Evolutionary conservation across 345 rosid species (phyloP), one percentile per base, ranked within the genome.

Genomic region (Euphorbia tirucalli): DNA sequence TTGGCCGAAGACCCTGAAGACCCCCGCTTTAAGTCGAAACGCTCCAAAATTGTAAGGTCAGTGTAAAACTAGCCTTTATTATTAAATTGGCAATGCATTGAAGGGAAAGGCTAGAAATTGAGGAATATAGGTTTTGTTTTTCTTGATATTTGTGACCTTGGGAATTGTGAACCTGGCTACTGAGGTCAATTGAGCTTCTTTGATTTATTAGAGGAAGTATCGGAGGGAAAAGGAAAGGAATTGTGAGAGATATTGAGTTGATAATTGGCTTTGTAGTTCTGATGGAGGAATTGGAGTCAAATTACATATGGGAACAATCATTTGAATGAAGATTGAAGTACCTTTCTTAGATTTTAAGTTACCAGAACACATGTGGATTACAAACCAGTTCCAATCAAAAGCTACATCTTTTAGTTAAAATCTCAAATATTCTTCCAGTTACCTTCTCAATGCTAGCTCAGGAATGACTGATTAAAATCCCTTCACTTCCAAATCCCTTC

Each of bases 11-110:
- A 27, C 16, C 41, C 30, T n/a, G 43, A 13, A 7, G 55, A 27
- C 16, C 41, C 30, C 13, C 25, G 46, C 27, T 25, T 7, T 4
- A 6, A n/a, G 32, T 30, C 74, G 46, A 60, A 71, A 71, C 59
- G 66, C 66, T 18, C 48, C 67, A 71, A 32, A 71, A 61, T 16
- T 18, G 11, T 13, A 37, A 61, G 74, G 74, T 71, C 67, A n/a
- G 67, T 59, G 44, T 8, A 41, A 15, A 37, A 13, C 25, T 22
- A 24, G 35, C 16, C 28, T 39, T 35, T 7, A 5, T 0, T 24
- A 43, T 43, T 43, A 22, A 18, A 50, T 28, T 49, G 10, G 0
- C 16, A 0, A 18, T n/a, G 41, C 15, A 15, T 21, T 62, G 27
- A 0, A 0, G 5, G 15, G 7, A 62, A 37, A 62, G 4, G 16